Conservation (phyloP, 2,329 filamentous ascomycete species). For the Calonectria pseudoturangicola region DNA sequence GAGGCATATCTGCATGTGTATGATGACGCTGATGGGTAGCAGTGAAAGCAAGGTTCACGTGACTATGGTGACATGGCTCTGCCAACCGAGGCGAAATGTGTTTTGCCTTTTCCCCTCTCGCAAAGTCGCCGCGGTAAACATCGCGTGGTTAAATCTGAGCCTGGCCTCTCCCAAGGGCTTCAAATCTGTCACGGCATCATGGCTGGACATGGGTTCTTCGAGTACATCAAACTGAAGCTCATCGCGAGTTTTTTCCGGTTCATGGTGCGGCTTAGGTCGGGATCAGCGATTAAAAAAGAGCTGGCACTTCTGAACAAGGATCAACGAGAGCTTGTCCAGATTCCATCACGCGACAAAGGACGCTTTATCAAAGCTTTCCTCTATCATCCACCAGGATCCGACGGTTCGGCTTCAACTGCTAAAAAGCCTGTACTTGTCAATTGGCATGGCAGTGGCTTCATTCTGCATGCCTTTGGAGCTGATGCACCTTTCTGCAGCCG, state of each 20-base stretch:
- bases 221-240: slow-evolving; percentile 34
- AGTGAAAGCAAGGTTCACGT: not conserved
- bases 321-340: slow-evolving; percentile 21
- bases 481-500: slow-evolving; percentile 35
- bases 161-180: too few species aligned
- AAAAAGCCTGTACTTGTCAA: slow-evolving; percentile 38
- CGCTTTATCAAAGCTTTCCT: slow-evolving; percentile 33
- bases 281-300: not conserved
- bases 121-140: not conserved
- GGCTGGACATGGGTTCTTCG: slow-evolving; percentile 31
- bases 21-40: not conserved
- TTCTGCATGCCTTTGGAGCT: slow-evolving; percentile 15
- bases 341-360: slow-evolving; percentile 36
- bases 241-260: slow-evolving; percentile 26
- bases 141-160: not conserved
- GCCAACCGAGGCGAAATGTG: not conserved
- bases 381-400: slow-evolving; percentile 3
- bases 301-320: not conserved
- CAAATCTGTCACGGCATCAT: not conserved
- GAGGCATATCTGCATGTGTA: too few species aligned
- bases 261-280: not conserved
- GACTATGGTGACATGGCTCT: not conserved
- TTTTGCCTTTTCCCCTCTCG: not conserved
- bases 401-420: not conserved
- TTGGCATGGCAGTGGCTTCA: slow-evolving; percentile 42